Evolutionary conservation across 2,329 filamentous ascomycete species (phyloP), one percentile per base, ranked within the genome.

Genomic region (Alternaria consortialis): DNA sequence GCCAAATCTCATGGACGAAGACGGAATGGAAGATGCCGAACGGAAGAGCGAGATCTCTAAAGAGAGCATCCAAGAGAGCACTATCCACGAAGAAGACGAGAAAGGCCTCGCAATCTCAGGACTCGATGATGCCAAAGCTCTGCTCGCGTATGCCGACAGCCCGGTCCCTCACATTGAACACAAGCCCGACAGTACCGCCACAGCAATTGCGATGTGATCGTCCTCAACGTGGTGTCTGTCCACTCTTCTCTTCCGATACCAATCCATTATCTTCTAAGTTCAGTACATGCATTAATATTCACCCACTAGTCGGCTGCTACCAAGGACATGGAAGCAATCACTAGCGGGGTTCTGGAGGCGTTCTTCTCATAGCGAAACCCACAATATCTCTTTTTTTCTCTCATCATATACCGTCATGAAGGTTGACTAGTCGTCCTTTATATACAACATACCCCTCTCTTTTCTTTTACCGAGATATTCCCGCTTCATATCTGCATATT

Each of bases 1-100:
- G 2, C 95, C 94, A 29, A 93, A 93, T 2, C 83, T 97, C 57
- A 94, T 95, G 90, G 90, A 82, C 17, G 79, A 82, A 13, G 78
- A 79, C 43, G 75, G 77, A 13, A 71, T 71, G 1, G 64, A 58
- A 29, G 70, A 76, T 25, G 60, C 66, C 1, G 67, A 75, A 52
- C 70, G 69, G 58, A 69, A 66, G 61, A 77, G 75, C 47, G 73
- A 68, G 42, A 68, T 68, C 25, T 74, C 71, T 12, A 79, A 79
- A 63, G 75, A 76, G 46, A 77, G 76, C 60, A 53, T 78, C 7
- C 72, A 75, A 46, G 76, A 74, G 23, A 73, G 68, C 52, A 69
- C 74, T 55, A 79, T 79, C 42, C 75, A 75, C 13, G 75, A 79
- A 55, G 77, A 79, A 62, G 77, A 79, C 32, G 76, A 77, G 40